phyloP scores from a whole-genome alignment of 2,329 filamentous ascomycete genomes.

The Colletotrichum kahawae region DNA sequence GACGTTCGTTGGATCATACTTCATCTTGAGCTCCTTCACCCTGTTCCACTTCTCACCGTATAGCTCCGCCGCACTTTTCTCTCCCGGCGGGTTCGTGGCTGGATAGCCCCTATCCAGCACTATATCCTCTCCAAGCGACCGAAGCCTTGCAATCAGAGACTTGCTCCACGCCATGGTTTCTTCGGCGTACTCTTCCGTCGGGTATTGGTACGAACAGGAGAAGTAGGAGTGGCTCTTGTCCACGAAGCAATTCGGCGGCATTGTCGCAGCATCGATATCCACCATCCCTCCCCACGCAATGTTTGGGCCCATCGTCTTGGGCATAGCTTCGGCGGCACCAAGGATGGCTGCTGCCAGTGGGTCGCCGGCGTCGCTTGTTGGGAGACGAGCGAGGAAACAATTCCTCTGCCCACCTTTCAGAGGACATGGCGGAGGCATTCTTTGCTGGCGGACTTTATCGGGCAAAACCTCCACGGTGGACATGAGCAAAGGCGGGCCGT shows the following conservation, averaged over 20 bases:
- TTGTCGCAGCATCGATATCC: not conserved
- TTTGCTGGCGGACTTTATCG: not conserved
- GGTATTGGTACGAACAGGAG: not conserved
- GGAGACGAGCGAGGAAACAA: not conserved
- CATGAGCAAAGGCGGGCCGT: not conserved
- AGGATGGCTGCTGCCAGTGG: not conserved
- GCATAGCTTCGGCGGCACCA: not conserved
- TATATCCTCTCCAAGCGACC: not conserved
- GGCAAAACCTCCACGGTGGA: not conserved
- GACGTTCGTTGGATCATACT: not conserved
- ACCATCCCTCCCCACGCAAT: not conserved
- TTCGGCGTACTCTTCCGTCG: not conserved
- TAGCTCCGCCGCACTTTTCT: not conserved
- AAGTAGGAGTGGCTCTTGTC: not conserved
- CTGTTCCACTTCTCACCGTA: not conserved
- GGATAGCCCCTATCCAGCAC: not conserved
- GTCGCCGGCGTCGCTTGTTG: not conserved
- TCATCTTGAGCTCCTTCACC: not conserved
- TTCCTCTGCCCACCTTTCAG: not conserved
- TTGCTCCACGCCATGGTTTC: not conserved
- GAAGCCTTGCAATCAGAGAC: not conserved
- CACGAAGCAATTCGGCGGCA: slow-evolving; percentile 1
- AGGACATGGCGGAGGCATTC: not conserved
- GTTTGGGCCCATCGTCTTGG: not conserved
- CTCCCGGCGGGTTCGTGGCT: not conserved